Percentiles rank a stretch among this genome's conserved stretches.
These are phyloP conservation scores for Truncatella angustata DNA, from an alignment of 2,329 filamentous ascomycete species.

Conservation along the genomic window DNA sequence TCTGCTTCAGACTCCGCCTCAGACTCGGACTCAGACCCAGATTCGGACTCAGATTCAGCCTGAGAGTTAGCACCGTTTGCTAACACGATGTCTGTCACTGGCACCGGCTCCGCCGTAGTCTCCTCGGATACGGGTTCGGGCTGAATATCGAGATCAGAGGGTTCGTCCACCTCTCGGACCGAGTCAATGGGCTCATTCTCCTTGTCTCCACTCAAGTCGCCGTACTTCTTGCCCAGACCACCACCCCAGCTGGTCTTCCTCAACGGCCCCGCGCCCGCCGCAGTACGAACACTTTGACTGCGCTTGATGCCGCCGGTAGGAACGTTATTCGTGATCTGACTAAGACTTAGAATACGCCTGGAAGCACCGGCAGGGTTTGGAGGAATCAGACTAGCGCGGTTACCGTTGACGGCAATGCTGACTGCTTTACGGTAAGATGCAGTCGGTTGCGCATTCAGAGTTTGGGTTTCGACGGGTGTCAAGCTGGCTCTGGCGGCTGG, in stretches of 20 bases:
- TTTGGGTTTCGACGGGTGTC: slow-evolving; percentile 30
- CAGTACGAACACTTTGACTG: slow-evolving; percentile 74
- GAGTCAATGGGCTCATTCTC: slow-evolving; percentile 51
- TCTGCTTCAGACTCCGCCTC: slow-evolving; percentile 30
- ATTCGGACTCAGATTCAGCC: slow-evolving; percentile 7
- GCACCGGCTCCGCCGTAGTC: neutral
- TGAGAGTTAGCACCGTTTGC: too few species aligned
- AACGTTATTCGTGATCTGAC: slow-evolving; percentile 80
- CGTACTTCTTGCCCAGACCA: slow-evolving; percentile 42
- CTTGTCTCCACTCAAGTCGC: slow-evolving; percentile 49
- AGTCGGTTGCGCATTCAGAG: slow-evolving; percentile 22
- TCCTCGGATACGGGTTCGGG: neutral
- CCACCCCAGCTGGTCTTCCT: slow-evolving; percentile 69
- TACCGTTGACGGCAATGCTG: slow-evolving; percentile 53
- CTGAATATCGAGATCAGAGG: slow-evolving; percentile 19
- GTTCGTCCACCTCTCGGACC: slow-evolving; percentile 61
- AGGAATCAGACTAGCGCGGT: slow-evolving; percentile 41
- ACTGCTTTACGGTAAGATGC: slow-evolving; percentile 33
- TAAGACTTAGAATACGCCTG: slow-evolving; percentile 84
- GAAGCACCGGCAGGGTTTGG: slow-evolving; percentile 55
- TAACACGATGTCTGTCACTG: too few species aligned
- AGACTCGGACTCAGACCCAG: slow-evolving; percentile 13
- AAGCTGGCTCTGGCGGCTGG: slow-evolving; percentile 36
- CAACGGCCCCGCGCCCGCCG: slow-evolving; percentile 44
- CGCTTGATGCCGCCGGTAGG: slow-evolving; percentile 65